Base-by-base conservation (phyloP, 2,329 filamentous ascomycete genomes). In the Fusarium sp. region DNA sequence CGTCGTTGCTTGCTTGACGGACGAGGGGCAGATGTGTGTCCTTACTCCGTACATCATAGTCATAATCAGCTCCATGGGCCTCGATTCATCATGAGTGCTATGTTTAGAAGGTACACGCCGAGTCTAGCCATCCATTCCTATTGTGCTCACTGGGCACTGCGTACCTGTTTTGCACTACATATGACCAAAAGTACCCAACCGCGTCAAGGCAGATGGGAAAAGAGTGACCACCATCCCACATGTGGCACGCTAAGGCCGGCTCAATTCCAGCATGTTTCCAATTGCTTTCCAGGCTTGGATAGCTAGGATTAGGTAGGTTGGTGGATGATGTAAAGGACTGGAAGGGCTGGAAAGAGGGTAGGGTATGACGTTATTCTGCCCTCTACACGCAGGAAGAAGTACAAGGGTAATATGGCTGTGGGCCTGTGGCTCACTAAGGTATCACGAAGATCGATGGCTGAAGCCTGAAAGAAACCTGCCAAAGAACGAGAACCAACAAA, bases 321-420 rank as follows among this genome's bases (percentile, higher is more conserved):
- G 26, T 49, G 51, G 26, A 68, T 68, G 65, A 68, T 68, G 65
- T 61, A 68, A 68, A 67, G 32, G 28, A 30, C 11, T 30, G 50
- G 22, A 24, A 52, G 49, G 39, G 32, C 40, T n/a, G 43, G 51
- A 45, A 56, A 30, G 28, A 30, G 28, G 10, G 28, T 24, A 54
- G 41, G 45, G 30, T 62, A 68, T 68, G 66, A 68, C 66, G 66
- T 68, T 56, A 20, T 49, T 41, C 41, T 43, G 26, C 45, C 48
- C 56, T 48, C 51, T 40, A 53, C 37, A 11, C 11, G 24, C 6
- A 22, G 45, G 49, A 17, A 30, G 17, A 54, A 19, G 7, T 30
- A 53, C 41, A 35, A 19, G 40, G 32, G 28, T 30, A 19, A 48
- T 28, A 37, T 37, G 37, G 26, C 33, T 53, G 37, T 57, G 53